Conservation (phyloP, 2,329 filamentous ascomycete genomes). For the Cadophora gregata region DNA sequence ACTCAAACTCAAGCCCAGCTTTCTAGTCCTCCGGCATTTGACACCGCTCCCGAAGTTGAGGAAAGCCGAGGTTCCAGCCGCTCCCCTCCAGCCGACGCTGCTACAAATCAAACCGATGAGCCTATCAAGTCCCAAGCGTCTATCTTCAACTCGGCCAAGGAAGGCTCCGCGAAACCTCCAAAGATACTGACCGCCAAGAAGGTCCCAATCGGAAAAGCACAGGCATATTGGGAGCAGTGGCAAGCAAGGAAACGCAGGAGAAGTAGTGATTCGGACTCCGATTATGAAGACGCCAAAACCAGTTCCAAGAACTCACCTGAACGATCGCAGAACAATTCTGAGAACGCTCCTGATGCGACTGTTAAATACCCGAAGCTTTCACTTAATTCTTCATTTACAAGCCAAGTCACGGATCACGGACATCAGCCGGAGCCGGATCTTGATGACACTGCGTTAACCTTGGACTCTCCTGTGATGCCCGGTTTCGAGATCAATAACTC, state of each 20-base stretch:
- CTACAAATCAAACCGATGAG: background rate
- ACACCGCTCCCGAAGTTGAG: background rate
- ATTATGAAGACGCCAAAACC: slow-evolving; percentile 3
- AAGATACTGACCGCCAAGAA: slow-evolving; percentile 3
- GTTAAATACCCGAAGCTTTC: slow-evolving; percentile 44
- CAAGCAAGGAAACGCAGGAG: slow-evolving; percentile 25
- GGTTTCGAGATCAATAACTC: slow-evolving; percentile 20
- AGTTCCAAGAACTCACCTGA: slow-evolving; percentile 17
- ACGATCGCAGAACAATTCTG: slow-evolving; percentile 22
- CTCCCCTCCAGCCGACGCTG: background rate
- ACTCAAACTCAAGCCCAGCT: slow-evolving; percentile 11
- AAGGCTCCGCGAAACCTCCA: background rate
- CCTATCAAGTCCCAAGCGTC: background rate
- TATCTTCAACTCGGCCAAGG: background rate
- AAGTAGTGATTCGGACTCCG: slow-evolving; percentile 14
- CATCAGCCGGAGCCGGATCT: slow-evolving; percentile 55
- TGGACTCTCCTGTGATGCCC: slow-evolving; percentile 24
- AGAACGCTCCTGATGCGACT: slow-evolving; percentile 26
- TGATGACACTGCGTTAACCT: slow-evolving; percentile 39
- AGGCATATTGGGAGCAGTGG: slow-evolving; percentile 33
- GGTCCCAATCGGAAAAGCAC: slow-evolving; percentile 25
- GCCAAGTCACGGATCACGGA: slow-evolving; percentile 53
- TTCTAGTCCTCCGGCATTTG: slow-evolving; percentile 17
- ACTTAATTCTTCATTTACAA: slow-evolving; percentile 47
- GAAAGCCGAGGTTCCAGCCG: slow-evolving; percentile 15